A percentile compares a stretch with the other conserved stretches of the same genome.
Conservation (phyloP, 2,329 filamentous ascomycete species). For the Aureobasidium sp. region DNA sequence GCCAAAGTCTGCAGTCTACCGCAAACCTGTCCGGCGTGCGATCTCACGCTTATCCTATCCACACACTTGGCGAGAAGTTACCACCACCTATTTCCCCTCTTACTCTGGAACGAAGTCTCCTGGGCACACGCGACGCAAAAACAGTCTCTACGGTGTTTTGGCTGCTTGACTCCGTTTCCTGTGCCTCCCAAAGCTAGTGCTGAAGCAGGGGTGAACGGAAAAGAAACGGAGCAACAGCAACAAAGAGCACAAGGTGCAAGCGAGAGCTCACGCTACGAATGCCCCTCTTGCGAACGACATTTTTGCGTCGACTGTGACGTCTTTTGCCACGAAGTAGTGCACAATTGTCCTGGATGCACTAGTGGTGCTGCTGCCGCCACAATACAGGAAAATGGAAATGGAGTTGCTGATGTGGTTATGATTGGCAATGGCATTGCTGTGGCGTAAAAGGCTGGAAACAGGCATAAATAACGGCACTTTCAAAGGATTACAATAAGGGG, state of each 20-base stretch:
- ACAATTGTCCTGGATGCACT: slow-evolving; percentile 92
- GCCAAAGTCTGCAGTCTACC: slow-evolving; percentile 86
- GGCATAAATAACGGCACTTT: no score
- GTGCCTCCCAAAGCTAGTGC: neutral
- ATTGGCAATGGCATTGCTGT: neutral
- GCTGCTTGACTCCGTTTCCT: slow-evolving; percentile 71
- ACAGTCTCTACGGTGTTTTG: slow-evolving; percentile 70
- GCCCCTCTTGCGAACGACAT: slow-evolving; percentile 76
- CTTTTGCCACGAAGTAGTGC: slow-evolving; percentile 86
- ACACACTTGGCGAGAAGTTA: slow-evolving; percentile 91
- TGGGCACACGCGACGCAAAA: slow-evolving; percentile 61
- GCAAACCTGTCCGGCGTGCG: slow-evolving; percentile 83
- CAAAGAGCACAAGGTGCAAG: slow-evolving; percentile 51
- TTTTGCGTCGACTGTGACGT: slow-evolving; percentile 99
- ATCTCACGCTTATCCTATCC: slow-evolving; percentile 85
- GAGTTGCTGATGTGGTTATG: neutral
- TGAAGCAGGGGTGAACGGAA: slow-evolving; percentile 16
- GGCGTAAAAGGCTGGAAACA: no score
- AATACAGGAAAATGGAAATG: neutral
- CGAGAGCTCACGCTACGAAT: slow-evolving; percentile 83
- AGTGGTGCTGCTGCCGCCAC: slow-evolving; percentile 23
- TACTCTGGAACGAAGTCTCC: slow-evolving; percentile 83
- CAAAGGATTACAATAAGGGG: no score
- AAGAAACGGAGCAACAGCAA: slow-evolving; percentile 16
- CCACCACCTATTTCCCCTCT: slow-evolving; percentile 82